Percentiles rank a stretch among this genome's conserved stretches.
Evolutionary conservation across 2,329 filamentous ascomycete genomes (phyloP).

Genomic region (Helicocarpus griseus): DNA sequence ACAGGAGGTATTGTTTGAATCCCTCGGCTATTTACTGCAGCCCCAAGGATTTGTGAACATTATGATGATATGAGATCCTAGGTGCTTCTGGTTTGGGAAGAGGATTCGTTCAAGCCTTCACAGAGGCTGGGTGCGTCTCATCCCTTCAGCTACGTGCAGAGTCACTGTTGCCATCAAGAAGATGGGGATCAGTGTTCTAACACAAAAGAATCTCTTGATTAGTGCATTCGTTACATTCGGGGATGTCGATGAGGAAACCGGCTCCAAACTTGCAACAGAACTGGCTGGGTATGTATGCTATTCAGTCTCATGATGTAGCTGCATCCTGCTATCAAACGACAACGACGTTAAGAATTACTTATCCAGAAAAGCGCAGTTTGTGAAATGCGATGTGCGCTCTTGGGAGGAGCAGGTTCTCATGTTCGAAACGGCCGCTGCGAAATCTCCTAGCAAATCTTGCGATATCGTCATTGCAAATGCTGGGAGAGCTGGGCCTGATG

Average conservation of each 20-base stretch:
- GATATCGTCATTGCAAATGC: constrained; percentile 26
- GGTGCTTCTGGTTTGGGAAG: constrained; percentile 8
- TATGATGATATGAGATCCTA: neutral
- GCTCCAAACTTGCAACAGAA: constrained; percentile 4
- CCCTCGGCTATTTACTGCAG: neutral
- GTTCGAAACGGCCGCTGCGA: constrained; percentile 18
- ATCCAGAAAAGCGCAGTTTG: constrained; percentile 19
- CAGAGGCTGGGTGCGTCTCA: constrained; percentile 6
- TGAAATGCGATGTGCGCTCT: constrained; percentile 21
- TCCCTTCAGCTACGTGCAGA: neutral
- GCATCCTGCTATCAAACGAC: neutral
- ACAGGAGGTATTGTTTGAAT: constrained; percentile 9
- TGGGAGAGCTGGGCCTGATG: constrained; percentile 21
- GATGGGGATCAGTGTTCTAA: neutral
- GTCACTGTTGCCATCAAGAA: neutral
- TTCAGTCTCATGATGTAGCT: neutral
- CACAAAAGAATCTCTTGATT: neutral
- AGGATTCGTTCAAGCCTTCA: constrained; percentile 7
- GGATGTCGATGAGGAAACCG: constrained; percentile 8
- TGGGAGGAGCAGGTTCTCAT: constrained; percentile 25
- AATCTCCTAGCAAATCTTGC: constrained; percentile 19
- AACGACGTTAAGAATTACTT: neutral
- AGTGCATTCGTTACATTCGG: constrained; percentile 12
- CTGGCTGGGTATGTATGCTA: constrained; percentile 5
- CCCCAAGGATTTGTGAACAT: neutral